phyloP scores from a whole-genome alignment of 2,329 filamentous ascomycete genomes.

The Aureobasidium sp. region DNA sequence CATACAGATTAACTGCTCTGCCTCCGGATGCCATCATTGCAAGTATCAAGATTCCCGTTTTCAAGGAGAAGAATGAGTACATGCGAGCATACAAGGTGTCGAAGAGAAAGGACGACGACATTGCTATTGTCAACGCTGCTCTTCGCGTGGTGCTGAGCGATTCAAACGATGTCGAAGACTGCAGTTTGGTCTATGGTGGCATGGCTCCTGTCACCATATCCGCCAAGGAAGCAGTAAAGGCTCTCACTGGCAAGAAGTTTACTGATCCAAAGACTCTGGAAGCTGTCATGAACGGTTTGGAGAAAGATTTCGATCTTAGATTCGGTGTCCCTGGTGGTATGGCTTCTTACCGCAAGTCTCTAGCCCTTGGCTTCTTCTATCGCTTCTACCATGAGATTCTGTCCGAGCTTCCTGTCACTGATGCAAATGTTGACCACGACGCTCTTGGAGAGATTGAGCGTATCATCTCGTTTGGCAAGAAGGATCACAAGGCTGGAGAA shows the following conservation, averaged over 20 bases:
- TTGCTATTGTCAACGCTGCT: slow-evolving; percentile 90
- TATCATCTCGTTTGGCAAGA: slow-evolving; percentile 67
- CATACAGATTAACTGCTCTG: slow-evolving; percentile 78
- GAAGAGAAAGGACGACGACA: slow-evolving; percentile 96
- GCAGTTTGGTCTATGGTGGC: slow-evolving; percentile 81
- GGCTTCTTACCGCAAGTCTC: slow-evolving; percentile 87
- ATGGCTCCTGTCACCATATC: slow-evolving; percentile 91
- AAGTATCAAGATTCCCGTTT: slow-evolving; percentile 74
- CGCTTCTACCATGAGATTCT: slow-evolving; percentile 90
- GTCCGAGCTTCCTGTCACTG: slow-evolving; percentile 43
- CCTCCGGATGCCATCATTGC: slow-evolving; percentile 75
- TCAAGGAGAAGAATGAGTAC: slow-evolving; percentile 66
- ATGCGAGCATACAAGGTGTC: slow-evolving; percentile 91
- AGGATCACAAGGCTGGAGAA: slow-evolving; percentile 65
- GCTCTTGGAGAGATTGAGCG: slow-evolving; percentile 79
- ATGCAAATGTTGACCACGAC: slow-evolving; percentile 56
- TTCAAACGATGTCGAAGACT: slow-evolving; percentile 60
- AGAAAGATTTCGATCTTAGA: slow-evolving; percentile 75
- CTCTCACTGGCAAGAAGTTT: slow-evolving; percentile 67
- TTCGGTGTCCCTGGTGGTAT: slow-evolving; percentile 95
- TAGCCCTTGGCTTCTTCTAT: slow-evolving; percentile 93
- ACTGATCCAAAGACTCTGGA: slow-evolving; percentile 77
- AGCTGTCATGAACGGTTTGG: slow-evolving; percentile 81
- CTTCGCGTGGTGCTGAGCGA: slow-evolving; percentile 65
- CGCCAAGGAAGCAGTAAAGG: slow-evolving; percentile 68